phyloP scores from a whole-genome alignment of 148 eudicot genomes.

The Silene uniflora region DNA sequence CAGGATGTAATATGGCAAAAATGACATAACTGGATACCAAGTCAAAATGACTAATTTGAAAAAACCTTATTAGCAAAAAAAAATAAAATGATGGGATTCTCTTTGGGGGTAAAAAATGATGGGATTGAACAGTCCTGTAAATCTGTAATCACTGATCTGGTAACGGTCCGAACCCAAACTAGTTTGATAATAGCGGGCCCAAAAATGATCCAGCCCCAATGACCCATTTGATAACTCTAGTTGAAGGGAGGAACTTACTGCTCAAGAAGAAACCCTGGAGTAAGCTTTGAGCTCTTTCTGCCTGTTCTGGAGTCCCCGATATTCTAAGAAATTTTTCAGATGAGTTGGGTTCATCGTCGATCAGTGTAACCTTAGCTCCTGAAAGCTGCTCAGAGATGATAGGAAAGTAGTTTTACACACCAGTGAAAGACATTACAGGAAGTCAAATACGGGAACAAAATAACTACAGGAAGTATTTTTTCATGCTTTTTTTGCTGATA shows the following conservation, averaged over 20 bases:
- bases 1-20: not conserved
- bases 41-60: not conserved
- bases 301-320: constrained; percentile 91
- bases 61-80: no score
- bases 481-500: not conserved
- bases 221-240: not conserved
- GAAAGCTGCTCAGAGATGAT: constrained; percentile 53
- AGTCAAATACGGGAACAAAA: not conserved
- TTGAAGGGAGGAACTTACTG: constrained; percentile 47
- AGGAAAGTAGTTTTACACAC: not conserved
- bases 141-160: not conserved
- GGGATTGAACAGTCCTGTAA: no score
- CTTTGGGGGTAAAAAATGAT: no score
- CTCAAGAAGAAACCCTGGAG: constrained; percentile 95
- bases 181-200: no score
- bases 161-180: no score
- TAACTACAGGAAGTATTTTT: not conserved
- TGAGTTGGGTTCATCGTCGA: constrained; percentile 63
- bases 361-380: constrained; percentile 80
- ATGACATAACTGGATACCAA: not conserved
- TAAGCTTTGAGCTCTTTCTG: constrained; percentile 97
- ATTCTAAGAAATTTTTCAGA: constrained; percentile 73
- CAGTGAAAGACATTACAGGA: not conserved
- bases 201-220: no score
- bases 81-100: not conserved